Base-by-base conservation (phyloP, 2,329 filamentous ascomycete genomes). In the Fusarium secorum region DNA sequence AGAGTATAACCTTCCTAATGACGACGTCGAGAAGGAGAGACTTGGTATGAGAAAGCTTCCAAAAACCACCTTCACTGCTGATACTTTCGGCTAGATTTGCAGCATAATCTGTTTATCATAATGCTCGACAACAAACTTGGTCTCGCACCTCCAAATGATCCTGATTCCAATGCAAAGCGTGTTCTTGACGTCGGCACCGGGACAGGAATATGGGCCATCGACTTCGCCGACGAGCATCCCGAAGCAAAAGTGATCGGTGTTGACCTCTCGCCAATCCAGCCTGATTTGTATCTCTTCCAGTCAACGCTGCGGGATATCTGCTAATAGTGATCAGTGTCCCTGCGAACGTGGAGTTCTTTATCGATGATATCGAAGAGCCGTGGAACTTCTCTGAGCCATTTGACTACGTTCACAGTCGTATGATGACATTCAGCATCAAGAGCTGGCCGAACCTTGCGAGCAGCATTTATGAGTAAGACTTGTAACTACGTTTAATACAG, bases 341-440 rank as follows among this genome's bases (percentile, higher is more conserved):
- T 1, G 71, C 68, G 1, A 72, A 74, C 10, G 66, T 74, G 3
- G 61, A 68, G 22, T 74, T 74, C n/a, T 61, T 71, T 2, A 35
- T 73, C 8, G 72, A 74, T 14, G 66, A 74, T 22, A 61, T 74
- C 3, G 72, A 74, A 26, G 66, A 74, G 11, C 51, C 68, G 8
- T 74, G 72, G 69, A 63, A 57, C 11, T 62, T 62, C 24, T 54
- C 54, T 4, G 44, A 68, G 5, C 71, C 60, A 3, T 74, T 74
- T n/a, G 69, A 74, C 38, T 74, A 74, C 14, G 26, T 74, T 30
- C 69, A 74, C 20, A 74, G 72, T 13, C 57, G 71, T 1, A 61
- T 74, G 60, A 73, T 74, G 71, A 73, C 66, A 0, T 74, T 66
- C 9, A 73, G 69, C 4, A 66, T 74, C 28, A 70, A 60, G 24